phyloP scores from a whole-genome alignment of 1,284 basidiomycete genomes.

The Sanguinoderma infundibulare region DNA sequence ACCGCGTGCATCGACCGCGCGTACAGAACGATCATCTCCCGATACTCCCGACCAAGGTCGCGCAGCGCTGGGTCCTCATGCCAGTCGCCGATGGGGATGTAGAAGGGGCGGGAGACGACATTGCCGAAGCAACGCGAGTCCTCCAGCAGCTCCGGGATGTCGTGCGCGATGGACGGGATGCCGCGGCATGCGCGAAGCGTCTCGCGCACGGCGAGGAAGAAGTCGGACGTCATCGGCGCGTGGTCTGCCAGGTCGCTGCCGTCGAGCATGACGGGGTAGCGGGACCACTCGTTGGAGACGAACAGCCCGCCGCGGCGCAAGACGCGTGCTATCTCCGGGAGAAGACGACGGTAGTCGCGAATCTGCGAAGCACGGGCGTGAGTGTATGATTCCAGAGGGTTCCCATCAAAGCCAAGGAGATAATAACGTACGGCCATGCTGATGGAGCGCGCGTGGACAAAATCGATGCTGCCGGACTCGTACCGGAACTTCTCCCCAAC shows the following conservation, averaged over 20 bases:
- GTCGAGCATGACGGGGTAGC: slow-evolving; percentile 44
- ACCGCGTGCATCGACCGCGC: slow-evolving; percentile 46
- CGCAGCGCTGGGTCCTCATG: slow-evolving; percentile 35
- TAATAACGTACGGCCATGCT: slow-evolving; percentile 61
- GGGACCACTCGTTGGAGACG: slow-evolving; percentile 63
- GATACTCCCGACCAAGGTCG: slow-evolving; percentile 42
- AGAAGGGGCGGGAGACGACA: slow-evolving; percentile 36
- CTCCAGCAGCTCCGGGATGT: slow-evolving; percentile 42
- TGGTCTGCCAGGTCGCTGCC: slow-evolving; percentile 34
- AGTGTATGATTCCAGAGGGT: neutral
- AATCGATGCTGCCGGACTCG: slow-evolving; percentile 53
- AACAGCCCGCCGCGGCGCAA: slow-evolving; percentile 69
- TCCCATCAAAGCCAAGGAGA: neutral
- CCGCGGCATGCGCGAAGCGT: slow-evolving; percentile 41
- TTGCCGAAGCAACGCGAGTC: slow-evolving; percentile 43
- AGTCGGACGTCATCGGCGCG: slow-evolving; percentile 31
- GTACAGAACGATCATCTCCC: slow-evolving; percentile 37
- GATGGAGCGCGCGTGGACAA: slow-evolving; percentile 64
- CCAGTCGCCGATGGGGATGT: slow-evolving; percentile 58
- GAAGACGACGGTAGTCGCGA: slow-evolving; percentile 50
- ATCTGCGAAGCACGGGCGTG: slow-evolving; percentile 41
- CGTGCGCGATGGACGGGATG: slow-evolving; percentile 40
- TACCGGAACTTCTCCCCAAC: slow-evolving; percentile 55
- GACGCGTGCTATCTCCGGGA: slow-evolving; percentile 61
- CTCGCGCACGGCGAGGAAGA: slow-evolving; percentile 48